A percentile compares a stretch with the other conserved stretches of the same genome.
Conservation (phyloP, 768 basidiomycete genomes). For the Mycena chlorophos region DNA sequence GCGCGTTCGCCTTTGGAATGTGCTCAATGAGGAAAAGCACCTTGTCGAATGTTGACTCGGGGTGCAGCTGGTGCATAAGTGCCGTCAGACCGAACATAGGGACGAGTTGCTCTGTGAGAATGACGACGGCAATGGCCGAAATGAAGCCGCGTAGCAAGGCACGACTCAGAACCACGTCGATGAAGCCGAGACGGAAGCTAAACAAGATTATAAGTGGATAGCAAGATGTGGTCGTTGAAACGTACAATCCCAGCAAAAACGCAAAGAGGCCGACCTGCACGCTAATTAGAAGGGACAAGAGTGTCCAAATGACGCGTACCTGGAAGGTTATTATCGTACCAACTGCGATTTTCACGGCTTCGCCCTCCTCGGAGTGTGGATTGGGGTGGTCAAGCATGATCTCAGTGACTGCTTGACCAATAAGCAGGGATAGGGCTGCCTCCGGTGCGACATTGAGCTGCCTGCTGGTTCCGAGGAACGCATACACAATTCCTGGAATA, state of each 20-base stretch:
- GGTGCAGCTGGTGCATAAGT: slow-evolving; percentile 55
- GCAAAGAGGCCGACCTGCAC: slow-evolving; percentile 79
- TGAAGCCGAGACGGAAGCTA: slow-evolving; percentile 86
- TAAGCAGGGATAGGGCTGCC: slow-evolving; percentile 80
- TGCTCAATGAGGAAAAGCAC: slow-evolving; percentile 69
- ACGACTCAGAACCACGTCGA: slow-evolving; percentile 90
- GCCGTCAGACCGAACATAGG: slow-evolving; percentile 83
- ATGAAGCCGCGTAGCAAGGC: slow-evolving; percentile 88
- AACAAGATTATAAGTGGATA: too few species aligned
- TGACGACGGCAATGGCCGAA: slow-evolving; percentile 81
- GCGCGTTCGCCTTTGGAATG: slow-evolving; percentile 54
- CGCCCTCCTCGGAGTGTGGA: slow-evolving; percentile 41
- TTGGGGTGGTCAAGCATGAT: slow-evolving; percentile 53
- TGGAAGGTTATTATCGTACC: slow-evolving; percentile 85
- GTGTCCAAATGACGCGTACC: slow-evolving; percentile 38
- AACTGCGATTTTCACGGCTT: slow-evolving; percentile 62
- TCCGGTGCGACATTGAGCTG: slow-evolving; percentile 87
- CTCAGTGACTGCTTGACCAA: slow-evolving; percentile 83
- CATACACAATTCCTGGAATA: slow-evolving; percentile 86
- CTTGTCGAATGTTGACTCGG: slow-evolving; percentile 75
- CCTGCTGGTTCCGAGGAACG: slow-evolving; percentile 81
- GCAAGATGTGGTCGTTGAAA: too few species aligned
- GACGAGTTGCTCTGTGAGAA: slow-evolving; percentile 82
- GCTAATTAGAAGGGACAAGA: neutral
- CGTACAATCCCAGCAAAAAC: slow-evolving; percentile 83